phyloP scores from a whole-genome alignment of 805 yeast species.

The Zygotorulaspora sp. region DNA sequence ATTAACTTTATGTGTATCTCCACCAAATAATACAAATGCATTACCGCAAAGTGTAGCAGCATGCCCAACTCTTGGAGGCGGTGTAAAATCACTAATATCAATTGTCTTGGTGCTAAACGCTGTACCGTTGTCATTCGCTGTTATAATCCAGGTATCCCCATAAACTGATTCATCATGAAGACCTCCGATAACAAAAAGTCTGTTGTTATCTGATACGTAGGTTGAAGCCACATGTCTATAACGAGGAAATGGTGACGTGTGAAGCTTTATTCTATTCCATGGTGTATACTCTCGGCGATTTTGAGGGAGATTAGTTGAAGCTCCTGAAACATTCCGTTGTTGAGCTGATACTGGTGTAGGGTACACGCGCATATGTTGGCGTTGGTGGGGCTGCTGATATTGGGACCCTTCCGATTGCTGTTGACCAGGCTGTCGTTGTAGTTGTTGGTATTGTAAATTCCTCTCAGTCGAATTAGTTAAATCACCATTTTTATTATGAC shows the following conservation, averaged over 20 bases:
- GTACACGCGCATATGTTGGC: constrained; percentile 15
- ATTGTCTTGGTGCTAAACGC: constrained; percentile 44
- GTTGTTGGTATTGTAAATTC: constrained; percentile 4
- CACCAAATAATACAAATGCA: constrained; percentile 93
- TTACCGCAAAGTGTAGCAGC: constrained; percentile 88
- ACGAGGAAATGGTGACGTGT: constrained; percentile 86
- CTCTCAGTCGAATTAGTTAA: neutral
- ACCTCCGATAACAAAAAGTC: constrained; percentile 90
- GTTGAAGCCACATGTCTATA: constrained; percentile 87
- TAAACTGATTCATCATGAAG: constrained; percentile 85
- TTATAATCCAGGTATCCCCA: constrained; percentile 92
- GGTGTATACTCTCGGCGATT: constrained; percentile 42
- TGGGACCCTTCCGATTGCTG: constrained; percentile 10
- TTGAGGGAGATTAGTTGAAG: constrained; percentile 22
- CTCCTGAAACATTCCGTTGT: constrained; percentile 33
- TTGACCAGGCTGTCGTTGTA: constrained; percentile 22
- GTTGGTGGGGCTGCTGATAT: constrained; percentile 13
- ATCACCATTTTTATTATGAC: constrained; percentile 7
- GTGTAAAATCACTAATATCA: constrained; percentile 72
- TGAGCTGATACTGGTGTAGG: constrained; percentile 27
- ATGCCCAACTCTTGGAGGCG: constrained; percentile 97
- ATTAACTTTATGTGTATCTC: constrained; percentile 82
- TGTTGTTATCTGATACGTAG: constrained; percentile 71
- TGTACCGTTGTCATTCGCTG: constrained; percentile 39
- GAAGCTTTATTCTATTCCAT: constrained; percentile 61